These are phyloP conservation scores for Cadophora sp. DNA, from an alignment of 2,329 filamentous ascomycete genomes.

Conservation along the genomic window DNA sequence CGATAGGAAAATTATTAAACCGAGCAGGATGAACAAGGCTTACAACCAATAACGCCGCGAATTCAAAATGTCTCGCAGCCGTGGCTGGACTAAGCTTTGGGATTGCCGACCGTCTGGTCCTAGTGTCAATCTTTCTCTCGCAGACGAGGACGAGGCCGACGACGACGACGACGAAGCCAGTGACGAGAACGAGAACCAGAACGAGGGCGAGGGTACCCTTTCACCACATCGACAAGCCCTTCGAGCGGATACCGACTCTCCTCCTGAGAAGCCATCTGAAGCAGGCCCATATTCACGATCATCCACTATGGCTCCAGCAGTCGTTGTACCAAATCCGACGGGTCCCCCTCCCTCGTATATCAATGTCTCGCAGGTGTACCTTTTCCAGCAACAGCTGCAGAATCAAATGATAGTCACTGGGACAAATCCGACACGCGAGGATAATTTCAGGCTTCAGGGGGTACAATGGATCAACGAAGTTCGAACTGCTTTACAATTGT, in stretches of 20 bases:
- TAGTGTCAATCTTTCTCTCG: not conserved
- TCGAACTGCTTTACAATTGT: slow-evolving; percentile 80
- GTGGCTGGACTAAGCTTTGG: not conserved
- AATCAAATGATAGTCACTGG: slow-evolving; percentile 72
- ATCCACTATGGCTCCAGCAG: slow-evolving; percentile 11
- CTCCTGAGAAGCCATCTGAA: not conserved
- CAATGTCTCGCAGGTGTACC: slow-evolving; percentile 67
- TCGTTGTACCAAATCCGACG: slow-evolving; percentile 8
- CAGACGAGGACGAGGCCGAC: not conserved
- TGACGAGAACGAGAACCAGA: not conserved
- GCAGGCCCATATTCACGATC: slow-evolving; percentile 15
- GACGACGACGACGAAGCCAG: not conserved
- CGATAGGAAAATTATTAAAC: not conserved
- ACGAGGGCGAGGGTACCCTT: not conserved
- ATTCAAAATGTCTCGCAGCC: not conserved
- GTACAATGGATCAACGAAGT: slow-evolving; percentile 90
- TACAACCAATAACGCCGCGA: not conserved
- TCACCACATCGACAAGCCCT: not conserved
- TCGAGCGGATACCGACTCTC: not conserved
- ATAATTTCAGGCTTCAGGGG: slow-evolving; percentile 81
- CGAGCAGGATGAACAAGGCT: not conserved
- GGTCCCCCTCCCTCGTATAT: slow-evolving; percentile 45
- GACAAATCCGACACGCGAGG: slow-evolving; percentile 79
- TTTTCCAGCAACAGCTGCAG: slow-evolving; percentile 81
- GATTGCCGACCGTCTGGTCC: not conserved